A percentile compares a stretch with the other conserved stretches of the same genome.
phyloP scores from a whole-genome alignment of 2,329 filamentous ascomycete species.

The Celoporthe dispersa region DNA sequence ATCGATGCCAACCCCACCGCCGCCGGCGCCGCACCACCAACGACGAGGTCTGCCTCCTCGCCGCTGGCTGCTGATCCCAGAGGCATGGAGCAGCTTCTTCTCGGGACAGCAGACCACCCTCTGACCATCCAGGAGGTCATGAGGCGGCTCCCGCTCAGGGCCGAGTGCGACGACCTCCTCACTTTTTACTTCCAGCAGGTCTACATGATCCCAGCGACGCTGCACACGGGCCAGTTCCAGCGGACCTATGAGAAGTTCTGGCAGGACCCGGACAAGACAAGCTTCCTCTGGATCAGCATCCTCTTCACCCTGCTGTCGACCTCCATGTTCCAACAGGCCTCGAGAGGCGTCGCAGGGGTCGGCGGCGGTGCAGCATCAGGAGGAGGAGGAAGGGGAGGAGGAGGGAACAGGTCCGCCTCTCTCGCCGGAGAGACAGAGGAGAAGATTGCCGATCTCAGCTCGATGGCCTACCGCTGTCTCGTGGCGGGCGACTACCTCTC shows the following conservation, averaged over 20 bases:
- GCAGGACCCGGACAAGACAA: conserved; percentile 43
- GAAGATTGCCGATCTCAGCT: conserved; percentile 37
- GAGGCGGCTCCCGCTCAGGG: conserved; percentile 41
- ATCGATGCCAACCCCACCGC: conserved; percentile 32
- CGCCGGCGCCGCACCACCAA: not conserved
- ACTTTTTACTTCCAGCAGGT: conserved; percentile 45
- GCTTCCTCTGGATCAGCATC: conserved; percentile 55
- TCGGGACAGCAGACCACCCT: conserved; percentile 35
- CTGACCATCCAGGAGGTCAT: conserved; percentile 41
- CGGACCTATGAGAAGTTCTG: conserved; percentile 55
- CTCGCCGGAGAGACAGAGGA: conserved; percentile 34
- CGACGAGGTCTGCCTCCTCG: not conserved
- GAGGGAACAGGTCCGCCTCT: conserved; percentile 21
- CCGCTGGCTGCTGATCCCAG: conserved; percentile 30
- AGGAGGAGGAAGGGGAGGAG: not conserved
- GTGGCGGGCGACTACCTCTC: conserved; percentile 52
- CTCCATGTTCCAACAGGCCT: conserved; percentile 43
- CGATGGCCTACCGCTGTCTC: conserved; percentile 51
- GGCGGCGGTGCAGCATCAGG: not conserved
- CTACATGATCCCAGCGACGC: conserved; percentile 43
- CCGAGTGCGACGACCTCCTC: conserved; percentile 44
- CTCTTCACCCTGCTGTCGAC: conserved; percentile 52
- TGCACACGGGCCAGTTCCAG: conserved; percentile 51
- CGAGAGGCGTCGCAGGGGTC: conserved; percentile 34
- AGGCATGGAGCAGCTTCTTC: conserved; percentile 34